phyloP scores from a whole-genome alignment of 169 alveolate genomes.

The Cryptosporidium sp. region DNA sequence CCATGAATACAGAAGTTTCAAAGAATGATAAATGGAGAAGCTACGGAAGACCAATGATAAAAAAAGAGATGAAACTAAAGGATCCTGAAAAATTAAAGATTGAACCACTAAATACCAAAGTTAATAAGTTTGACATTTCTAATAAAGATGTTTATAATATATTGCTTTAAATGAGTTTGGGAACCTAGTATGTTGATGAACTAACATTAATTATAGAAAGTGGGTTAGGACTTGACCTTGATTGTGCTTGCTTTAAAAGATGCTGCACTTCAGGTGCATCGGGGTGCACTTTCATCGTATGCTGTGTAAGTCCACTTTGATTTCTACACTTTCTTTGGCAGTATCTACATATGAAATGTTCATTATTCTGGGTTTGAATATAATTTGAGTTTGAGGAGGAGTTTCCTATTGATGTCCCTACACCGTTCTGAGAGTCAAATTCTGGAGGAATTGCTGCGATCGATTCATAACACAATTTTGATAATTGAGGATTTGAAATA shows the following conservation, averaged over 20 bases:
- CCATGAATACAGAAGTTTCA: constrained; percentile 67
- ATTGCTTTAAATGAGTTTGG: constrained; percentile 4
- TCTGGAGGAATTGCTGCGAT: constrained; percentile 17
- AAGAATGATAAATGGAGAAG: constrained; percentile 30
- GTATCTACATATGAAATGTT: constrained; percentile 67
- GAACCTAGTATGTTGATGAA: constrained; percentile 10
- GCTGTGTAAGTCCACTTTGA: constrained; percentile 75
- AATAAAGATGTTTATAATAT: constrained; percentile 54
- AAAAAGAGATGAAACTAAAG: constrained; percentile 36
- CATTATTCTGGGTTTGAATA: constrained; percentile 47
- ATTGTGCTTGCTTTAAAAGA: constrained; percentile 69
- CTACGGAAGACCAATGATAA: constrained; percentile 42
- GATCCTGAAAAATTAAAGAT: constrained; percentile 4
- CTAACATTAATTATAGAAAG: constrained; percentile 52
- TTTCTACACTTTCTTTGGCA: constrained; percentile 73
- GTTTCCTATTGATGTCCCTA: constrained; percentile 34
- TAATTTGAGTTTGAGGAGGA: constrained; percentile 17
- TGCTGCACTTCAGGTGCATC: constrained; percentile 76
- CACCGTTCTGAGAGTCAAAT: constrained; percentile 25
- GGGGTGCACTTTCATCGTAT: constrained; percentile 74
- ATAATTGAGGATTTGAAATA: constrained; percentile 1
- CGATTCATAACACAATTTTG: constrained; percentile 22
- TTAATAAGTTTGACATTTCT: neutral
- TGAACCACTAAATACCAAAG: constrained; percentile 16
- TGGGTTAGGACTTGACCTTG: constrained; percentile 66